Conservation (phyloP, 805 yeast species). For the Starmerella vaccinii region DNA sequence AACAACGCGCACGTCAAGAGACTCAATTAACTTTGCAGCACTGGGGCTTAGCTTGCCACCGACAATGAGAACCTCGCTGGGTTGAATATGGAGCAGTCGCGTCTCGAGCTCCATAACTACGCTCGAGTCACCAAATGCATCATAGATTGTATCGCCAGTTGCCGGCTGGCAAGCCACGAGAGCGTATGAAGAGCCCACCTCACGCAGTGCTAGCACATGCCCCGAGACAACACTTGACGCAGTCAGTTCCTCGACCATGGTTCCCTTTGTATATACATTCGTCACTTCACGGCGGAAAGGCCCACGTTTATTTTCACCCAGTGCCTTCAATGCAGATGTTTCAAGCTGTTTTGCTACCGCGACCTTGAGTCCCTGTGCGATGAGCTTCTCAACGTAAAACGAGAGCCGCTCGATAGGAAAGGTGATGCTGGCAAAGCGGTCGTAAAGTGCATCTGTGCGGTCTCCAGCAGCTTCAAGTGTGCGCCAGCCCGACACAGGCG, state of each 20-base stretch:
- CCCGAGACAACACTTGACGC: constrained; percentile 22
- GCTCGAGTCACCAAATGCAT: constrained; percentile 52
- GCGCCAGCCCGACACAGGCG: constrained; percentile 58
- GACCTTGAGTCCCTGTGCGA: constrained; percentile 64
- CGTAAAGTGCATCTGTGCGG: constrained; percentile 41
- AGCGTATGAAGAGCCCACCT: constrained; percentile 26
- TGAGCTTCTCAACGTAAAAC: constrained; percentile 61
- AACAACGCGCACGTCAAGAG: constrained; percentile 21
- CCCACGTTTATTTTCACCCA: constrained; percentile 41
- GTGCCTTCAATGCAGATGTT: constrained; percentile 60
- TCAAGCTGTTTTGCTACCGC: constrained; percentile 83
- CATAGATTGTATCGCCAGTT: constrained; percentile 68
- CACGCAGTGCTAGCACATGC: constrained; percentile 24
- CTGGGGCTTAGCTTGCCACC: constrained; percentile 26
- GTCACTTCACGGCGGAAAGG: constrained; percentile 62
- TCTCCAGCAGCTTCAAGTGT: constrained; percentile 40
- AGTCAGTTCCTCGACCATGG: constrained; percentile 57
- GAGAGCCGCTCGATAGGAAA: constrained; percentile 72
- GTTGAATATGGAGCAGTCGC: constrained; percentile 60
- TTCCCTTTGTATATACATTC: constrained; percentile 69
- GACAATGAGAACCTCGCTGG: constrained; percentile 57
- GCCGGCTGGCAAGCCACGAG: constrained; percentile 58
- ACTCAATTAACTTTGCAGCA: constrained; percentile 8
- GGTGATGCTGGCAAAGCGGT: constrained; percentile 68
- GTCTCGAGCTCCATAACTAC: constrained; percentile 60